These are phyloP conservation scores for Vitis riparia DNA, from an alignment of 164 flowering plant genomes.

Conservation along the genomic window DNA sequence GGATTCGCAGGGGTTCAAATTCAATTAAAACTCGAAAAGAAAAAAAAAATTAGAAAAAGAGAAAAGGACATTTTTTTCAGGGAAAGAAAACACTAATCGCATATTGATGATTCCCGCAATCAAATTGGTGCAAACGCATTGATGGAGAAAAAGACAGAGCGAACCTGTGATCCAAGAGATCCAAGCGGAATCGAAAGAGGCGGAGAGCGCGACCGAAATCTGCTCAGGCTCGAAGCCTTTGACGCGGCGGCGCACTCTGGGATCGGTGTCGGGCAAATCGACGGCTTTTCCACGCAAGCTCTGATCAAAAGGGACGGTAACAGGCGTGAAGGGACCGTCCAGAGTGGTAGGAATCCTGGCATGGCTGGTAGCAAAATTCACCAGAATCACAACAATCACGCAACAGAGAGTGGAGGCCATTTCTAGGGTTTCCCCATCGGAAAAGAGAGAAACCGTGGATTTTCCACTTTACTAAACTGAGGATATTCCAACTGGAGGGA, in stretches of 20 bases:
- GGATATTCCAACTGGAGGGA: too few relatives aligned
- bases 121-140: neutral
- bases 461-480: too few relatives aligned
- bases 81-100: too few relatives aligned
- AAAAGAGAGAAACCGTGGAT: too few relatives aligned
- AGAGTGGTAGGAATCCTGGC: constrained; percentile 59
- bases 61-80: too few relatives aligned
- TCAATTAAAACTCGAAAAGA: too few relatives aligned
- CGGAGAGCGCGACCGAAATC: constrained; percentile 77
- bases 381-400: too few relatives aligned
- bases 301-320: constrained; percentile 65
- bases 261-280: constrained; percentile 76
- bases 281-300: constrained; percentile 56
- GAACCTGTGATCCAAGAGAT: constrained; percentile 94
- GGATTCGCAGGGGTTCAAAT: too few relatives aligned
- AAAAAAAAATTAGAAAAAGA: too few relatives aligned
- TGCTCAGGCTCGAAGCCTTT: constrained; percentile 76
- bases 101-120: too few relatives aligned
- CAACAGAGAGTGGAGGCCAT: too few relatives aligned
- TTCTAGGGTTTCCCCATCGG: too few relatives aligned
- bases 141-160: neutral
- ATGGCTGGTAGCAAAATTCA: neutral
- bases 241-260: constrained; percentile 50
- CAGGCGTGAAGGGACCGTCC: constrained; percentile 76
- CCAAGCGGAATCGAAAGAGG: constrained; percentile 70